Conservation (phyloP, 495 filamentous ascomycete genomes). For the Stereocaulon alpinum region DNA sequence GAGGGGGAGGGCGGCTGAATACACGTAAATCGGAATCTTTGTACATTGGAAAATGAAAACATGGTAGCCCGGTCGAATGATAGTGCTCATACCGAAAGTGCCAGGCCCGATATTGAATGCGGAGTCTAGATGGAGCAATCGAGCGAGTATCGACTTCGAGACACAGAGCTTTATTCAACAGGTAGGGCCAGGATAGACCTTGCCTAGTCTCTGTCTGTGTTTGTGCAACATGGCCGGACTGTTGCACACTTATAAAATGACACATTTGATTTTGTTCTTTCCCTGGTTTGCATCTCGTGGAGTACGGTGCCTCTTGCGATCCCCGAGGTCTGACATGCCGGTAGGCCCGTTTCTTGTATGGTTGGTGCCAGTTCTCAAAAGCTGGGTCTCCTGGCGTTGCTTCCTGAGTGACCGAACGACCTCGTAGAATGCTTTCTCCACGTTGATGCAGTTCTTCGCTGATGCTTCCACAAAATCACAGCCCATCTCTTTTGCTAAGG, state of each 20-base stretch:
- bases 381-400: conserved; percentile 54
- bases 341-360: conserved; percentile 33
- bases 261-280: neutral
- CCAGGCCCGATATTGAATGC: neutral
- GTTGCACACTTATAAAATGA: neutral
- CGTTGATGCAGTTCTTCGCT: conserved; percentile 98
- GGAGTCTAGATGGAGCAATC: neutral
- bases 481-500: conserved; percentile 79
- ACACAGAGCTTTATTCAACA: neutral
- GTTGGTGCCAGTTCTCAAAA: conserved; percentile 34
- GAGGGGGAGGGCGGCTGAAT: neutral
- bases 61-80: neutral
- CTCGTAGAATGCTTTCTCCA: conserved; percentile 97
- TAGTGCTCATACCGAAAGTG: neutral
- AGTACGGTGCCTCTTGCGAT: neutral
- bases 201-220: neutral
- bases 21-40: neutral
- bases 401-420: conserved; percentile 82
- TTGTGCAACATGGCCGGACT: neutral
- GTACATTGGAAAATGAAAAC: neutral
- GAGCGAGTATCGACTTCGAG: neutral
- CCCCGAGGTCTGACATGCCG: conserved; percentile 25
- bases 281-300: neutral
- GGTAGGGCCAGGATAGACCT: no score
- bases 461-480: conserved; percentile 98